These are phyloP conservation scores for Cryptosporidium meleagridis DNA, from an alignment of 169 alveolate genomes.

Conservation along the genomic window DNA sequence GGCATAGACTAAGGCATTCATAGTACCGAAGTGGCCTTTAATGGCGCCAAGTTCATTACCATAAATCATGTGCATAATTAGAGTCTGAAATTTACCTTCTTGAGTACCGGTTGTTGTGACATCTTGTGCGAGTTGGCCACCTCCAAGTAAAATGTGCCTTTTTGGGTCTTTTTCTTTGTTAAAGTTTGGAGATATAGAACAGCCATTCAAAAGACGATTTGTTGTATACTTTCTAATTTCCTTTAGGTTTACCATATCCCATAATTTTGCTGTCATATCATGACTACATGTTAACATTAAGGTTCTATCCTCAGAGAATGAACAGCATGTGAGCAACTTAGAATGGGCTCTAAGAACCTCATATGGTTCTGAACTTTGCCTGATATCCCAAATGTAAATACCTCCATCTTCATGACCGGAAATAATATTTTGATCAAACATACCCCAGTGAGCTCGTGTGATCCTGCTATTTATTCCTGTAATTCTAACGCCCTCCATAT, in stretches of 20 bases:
- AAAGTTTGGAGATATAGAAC: slow-evolving; percentile 88
- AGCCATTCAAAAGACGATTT: slow-evolving; percentile 89
- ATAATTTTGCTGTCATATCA: slow-evolving; percentile 89
- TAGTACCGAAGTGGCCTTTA: slow-evolving; percentile 96
- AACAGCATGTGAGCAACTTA: slow-evolving; percentile 84
- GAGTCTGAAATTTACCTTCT: slow-evolving; percentile 95
- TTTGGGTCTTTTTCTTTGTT: slow-evolving; percentile 79
- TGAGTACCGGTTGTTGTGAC: slow-evolving; percentile 90
- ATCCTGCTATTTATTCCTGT: slow-evolving; percentile 75
- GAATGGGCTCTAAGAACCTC: slow-evolving; percentile 83
- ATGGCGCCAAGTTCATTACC: slow-evolving; percentile 92
- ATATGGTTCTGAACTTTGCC: slow-evolving; percentile 67
- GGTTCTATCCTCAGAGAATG: slow-evolving; percentile 86
- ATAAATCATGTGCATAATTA: slow-evolving; percentile 89
- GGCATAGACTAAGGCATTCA: slow-evolving; percentile 90
- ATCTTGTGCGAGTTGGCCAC: slow-evolving; percentile 92
- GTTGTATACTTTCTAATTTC: slow-evolving; percentile 82
- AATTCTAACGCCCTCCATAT: slow-evolving; percentile 60
- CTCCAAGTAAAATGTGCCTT: slow-evolving; percentile 88
- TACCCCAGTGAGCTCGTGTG: slow-evolving; percentile 90
- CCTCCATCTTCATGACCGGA: slow-evolving; percentile 90
- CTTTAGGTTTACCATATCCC: slow-evolving; percentile 88
- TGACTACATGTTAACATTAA: slow-evolving; percentile 88
- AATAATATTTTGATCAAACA: slow-evolving; percentile 87
- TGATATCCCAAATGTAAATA: slow-evolving; percentile 62